phyloP scores from a whole-genome alignment of 495 filamentous ascomycete species.

The Friedmanniomyces simplex region DNA sequence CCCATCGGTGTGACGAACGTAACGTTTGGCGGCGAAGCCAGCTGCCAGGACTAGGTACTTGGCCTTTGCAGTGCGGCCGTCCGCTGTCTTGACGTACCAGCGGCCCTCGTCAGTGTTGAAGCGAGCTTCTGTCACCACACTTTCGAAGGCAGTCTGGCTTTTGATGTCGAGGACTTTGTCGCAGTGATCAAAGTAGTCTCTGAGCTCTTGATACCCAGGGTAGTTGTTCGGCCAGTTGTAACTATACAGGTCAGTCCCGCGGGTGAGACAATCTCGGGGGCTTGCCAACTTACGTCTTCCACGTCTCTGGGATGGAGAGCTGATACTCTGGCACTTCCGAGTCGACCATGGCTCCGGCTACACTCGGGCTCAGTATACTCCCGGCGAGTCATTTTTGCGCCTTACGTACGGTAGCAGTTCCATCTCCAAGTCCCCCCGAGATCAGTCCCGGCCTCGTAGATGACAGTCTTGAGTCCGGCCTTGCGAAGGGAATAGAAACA shows the following conservation, averaged over 20 bases:
- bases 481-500: constrained; percentile 34
- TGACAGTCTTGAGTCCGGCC: constrained; percentile 31
- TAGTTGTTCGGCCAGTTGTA: constrained; percentile 45
- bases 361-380: too few species aligned
- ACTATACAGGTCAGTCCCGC: not conserved
- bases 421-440: constrained; percentile 40
- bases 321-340: constrained; percentile 42
- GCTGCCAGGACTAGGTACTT: constrained; percentile 41
- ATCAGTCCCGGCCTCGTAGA: constrained; percentile 39
- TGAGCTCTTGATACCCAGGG: constrained; percentile 41
- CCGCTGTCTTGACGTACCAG: constrained; percentile 41
- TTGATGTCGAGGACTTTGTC: constrained; percentile 39
- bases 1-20: constrained; percentile 35
- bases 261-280: not conserved
- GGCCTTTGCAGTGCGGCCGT: constrained; percentile 39
- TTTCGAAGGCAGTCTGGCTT: constrained; percentile 44
- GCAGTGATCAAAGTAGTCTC: constrained; percentile 46
- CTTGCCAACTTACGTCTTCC: constrained; percentile 23
- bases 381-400: too few species aligned
- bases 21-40: constrained; percentile 36
- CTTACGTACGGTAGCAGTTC: constrained; percentile 2
- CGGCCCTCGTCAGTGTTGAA: constrained; percentile 34
- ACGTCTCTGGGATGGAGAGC: constrained; percentile 41
- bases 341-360: constrained; percentile 36
- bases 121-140: constrained; percentile 36